phyloP scores from a whole-genome alignment of 2,329 filamentous ascomycete species.

The Rutstroemia sp. region DNA sequence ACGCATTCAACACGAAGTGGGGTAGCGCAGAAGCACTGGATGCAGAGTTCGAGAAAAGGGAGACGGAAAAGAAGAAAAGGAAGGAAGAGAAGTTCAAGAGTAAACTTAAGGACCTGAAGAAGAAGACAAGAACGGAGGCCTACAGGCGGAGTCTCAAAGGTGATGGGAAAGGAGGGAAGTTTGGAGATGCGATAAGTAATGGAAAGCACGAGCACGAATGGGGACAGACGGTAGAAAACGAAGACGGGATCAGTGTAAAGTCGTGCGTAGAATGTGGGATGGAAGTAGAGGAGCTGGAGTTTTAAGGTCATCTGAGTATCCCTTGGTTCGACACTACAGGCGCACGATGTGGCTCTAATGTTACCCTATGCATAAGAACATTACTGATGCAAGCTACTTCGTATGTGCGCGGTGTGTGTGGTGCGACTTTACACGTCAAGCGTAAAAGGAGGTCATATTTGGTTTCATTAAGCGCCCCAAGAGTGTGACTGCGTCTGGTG shows the following conservation, averaged over 20 bases:
- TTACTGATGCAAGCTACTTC: no score
- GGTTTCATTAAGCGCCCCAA: no score
- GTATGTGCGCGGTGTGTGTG: no score
- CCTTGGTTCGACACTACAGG: no score
- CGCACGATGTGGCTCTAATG: no score
- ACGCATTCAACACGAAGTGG: slow-evolving; percentile 87
- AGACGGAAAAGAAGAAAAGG: slow-evolving; percentile 70
- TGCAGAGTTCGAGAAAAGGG: slow-evolving; percentile 75
- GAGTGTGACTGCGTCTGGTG: no score
- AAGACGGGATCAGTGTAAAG: slow-evolving; percentile 71
- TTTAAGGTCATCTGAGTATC: slow-evolving; percentile 14
- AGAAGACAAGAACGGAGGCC: slow-evolving; percentile 84
- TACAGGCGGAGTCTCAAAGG: slow-evolving; percentile 64
- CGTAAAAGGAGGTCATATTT: no score
- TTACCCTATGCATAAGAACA: no score
- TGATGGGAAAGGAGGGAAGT: slow-evolving; percentile 43
- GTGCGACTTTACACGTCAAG: no score
- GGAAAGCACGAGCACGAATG: slow-evolving; percentile 87
- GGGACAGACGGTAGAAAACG: slow-evolving; percentile 60
- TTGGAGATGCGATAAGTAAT: slow-evolving; percentile 68
- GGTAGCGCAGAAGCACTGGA: slow-evolving; percentile 79
- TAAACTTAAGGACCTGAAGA: slow-evolving; percentile 85
- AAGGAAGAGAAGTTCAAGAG: slow-evolving; percentile 90
- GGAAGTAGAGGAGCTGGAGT: slow-evolving; percentile 63
- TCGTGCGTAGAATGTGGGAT: slow-evolving; percentile 69